Conservation (phyloP, 768 basidiomycete species). For the Kwoniella mangroviensis region DNA sequence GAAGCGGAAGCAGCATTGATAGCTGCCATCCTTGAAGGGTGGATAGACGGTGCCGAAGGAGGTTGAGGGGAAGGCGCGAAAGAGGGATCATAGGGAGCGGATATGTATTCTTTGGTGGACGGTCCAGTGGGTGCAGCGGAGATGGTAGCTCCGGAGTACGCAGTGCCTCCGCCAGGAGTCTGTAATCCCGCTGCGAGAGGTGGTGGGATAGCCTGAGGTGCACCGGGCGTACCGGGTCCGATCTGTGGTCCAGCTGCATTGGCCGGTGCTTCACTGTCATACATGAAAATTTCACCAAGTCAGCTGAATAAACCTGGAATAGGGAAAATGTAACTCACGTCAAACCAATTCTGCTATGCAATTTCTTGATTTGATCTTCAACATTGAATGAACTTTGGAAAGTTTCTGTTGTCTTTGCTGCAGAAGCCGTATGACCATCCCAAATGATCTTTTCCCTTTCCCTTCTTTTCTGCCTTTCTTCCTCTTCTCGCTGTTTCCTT, state of each 20-base stretch:
- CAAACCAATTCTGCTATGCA: slow-evolving; percentile 73
- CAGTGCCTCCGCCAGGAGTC: slow-evolving; percentile 59
- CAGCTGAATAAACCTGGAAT: not conserved
- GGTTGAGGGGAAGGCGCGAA: slow-evolving; percentile 25
- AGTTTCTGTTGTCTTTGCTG: slow-evolving; percentile 87
- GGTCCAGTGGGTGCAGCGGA: slow-evolving; percentile 87
- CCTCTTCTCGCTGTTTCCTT: slow-evolving; percentile 75
- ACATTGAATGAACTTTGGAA: slow-evolving; percentile 92
- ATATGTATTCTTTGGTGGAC: slow-evolving; percentile 59
- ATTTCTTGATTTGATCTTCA: slow-evolving; percentile 96
- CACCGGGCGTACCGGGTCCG: slow-evolving; percentile 64
- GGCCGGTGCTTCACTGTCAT: slow-evolving; percentile 20
- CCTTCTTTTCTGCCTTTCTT: slow-evolving; percentile 75
- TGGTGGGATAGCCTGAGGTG: slow-evolving; percentile 60
- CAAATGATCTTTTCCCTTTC: slow-evolving; percentile 95
- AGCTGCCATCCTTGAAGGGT: slow-evolving; percentile 70
- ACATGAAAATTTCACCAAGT: not conserved
- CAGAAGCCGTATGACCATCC: slow-evolving; percentile 97
- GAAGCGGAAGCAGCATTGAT: slow-evolving; percentile 60
- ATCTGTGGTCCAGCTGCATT: slow-evolving; percentile 77
- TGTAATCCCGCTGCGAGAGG: slow-evolving; percentile 71
- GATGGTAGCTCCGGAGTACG: slow-evolving; percentile 77
- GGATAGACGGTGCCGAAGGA: slow-evolving; percentile 65
- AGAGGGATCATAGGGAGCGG: slow-evolving; percentile 36
- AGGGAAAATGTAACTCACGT: slow-evolving; percentile 26